phyloP scores from a whole-genome alignment of 2,329 filamentous ascomycete genomes.

The Myrmaecium sp. region DNA sequence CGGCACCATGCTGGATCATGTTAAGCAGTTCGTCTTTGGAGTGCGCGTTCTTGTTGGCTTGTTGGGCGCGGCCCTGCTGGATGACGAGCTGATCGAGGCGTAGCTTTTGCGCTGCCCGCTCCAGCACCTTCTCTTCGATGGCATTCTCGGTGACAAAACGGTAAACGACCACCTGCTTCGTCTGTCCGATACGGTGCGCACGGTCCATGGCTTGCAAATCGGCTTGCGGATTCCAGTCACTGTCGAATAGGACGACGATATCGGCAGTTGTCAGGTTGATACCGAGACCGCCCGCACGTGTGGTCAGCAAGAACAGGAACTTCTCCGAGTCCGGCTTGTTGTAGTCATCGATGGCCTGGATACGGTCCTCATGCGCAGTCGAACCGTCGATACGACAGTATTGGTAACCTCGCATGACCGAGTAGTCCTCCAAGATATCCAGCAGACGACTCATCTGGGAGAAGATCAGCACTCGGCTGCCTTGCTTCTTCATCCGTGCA shows the following conservation, averaged over 20 bases:
- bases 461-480: slow-evolving; percentile 93
- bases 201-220: slow-evolving; percentile 98
- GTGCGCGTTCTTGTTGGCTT: slow-evolving; percentile 74
- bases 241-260: slow-evolving; percentile 92
- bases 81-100: slow-evolving; percentile 95
- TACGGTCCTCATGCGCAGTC: slow-evolving; percentile 93
- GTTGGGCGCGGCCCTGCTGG: slow-evolving; percentile 87
- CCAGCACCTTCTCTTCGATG: slow-evolving; percentile 94
- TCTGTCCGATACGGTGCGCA: slow-evolving; percentile 95
- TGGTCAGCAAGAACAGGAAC: slow-evolving; percentile 90
- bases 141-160: slow-evolving; percentile 95
- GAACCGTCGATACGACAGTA: slow-evolving; percentile 96
- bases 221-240: slow-evolving; percentile 97
- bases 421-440: slow-evolving; percentile 96
- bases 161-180: slow-evolving; percentile 93
- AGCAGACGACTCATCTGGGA: slow-evolving; percentile 97
- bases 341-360: slow-evolving; percentile 95
- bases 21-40: slow-evolving; percentile 91
- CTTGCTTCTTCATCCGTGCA: slow-evolving; percentile 64
- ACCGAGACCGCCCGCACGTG: slow-evolving; percentile 83
- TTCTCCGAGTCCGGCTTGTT: slow-evolving; percentile 93
- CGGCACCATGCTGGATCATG: slow-evolving; percentile 99
- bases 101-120: slow-evolving; percentile 90
- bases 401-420: slow-evolving; percentile 83
- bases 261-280: slow-evolving; percentile 94